Conservation (phyloP, 768 basidiomycete species). For the Lentinula raphanica region DNA sequence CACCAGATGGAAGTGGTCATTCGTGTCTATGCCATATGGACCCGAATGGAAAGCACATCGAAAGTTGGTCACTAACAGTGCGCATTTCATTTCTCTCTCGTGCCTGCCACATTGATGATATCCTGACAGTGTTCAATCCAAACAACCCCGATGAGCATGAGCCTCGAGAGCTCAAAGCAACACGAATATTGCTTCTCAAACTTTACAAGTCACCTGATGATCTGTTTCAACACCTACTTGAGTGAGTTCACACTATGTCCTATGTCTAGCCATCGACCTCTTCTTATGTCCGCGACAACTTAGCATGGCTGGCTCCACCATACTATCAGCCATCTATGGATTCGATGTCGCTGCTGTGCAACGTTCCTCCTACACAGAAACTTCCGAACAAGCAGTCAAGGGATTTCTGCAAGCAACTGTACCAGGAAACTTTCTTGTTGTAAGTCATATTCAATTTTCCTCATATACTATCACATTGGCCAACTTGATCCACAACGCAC, state of each 20-base stretch:
- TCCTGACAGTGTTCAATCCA: conserved; percentile 26
- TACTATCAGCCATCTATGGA: conserved; percentile 31
- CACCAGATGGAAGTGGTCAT: conserved; percentile 17
- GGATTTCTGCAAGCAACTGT: conserved; percentile 18
- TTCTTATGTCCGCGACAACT: neutral
- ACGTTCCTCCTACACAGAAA: conserved; percentile 27
- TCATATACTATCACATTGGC: too few relatives aligned
- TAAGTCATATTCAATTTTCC: too few relatives aligned
- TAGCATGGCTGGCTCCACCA: conserved; percentile 29
- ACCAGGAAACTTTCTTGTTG: conserved; percentile 28
- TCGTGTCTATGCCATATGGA: conserved; percentile 24
- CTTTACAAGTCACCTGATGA: neutral
- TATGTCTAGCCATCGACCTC: neutral
- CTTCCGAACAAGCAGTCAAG: conserved; percentile 17
- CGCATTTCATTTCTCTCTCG: too few relatives aligned
- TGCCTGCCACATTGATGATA: conserved; percentile 21
- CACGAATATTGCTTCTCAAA: neutral
- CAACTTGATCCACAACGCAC: too few relatives aligned
- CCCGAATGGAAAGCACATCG: conserved; percentile 28
- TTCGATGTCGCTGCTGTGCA: conserved; percentile 21
- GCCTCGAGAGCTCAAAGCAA: neutral
- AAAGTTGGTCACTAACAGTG: conserved; percentile 23
- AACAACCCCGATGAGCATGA: neutral
- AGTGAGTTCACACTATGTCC: neutral
- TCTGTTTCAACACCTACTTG: neutral